Evolutionary conservation across 2,329 filamentous ascomycete genomes (phyloP), one percentile per base, ranked within the genome.

Genomic region (Lomentospora prolificans): DNA sequence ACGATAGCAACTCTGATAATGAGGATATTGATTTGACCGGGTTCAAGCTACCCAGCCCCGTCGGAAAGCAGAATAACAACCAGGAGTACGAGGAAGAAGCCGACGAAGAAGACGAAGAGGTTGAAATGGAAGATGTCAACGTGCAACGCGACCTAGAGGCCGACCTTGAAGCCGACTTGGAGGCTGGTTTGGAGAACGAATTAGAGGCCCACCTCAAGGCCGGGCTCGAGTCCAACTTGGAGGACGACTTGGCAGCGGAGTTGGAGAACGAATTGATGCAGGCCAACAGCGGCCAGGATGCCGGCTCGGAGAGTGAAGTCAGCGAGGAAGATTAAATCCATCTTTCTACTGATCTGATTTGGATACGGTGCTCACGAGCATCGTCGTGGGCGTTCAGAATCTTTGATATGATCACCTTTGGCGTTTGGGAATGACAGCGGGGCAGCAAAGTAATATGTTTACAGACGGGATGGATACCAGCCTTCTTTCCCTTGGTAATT

Each of bases 221-320:
- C 8, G 66, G 70, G 53, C 59, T 70, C 33, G 69, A 68, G 55
- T 67, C 67, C 22, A 71, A 74, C 19, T 61, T 75, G 50, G 79
- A 79, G 57, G 78, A 79, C 62, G 73, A 77, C 27, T 66, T 84
- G 41, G 79, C 79, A 55, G 78, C 76, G 22, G 79, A 82, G 61
- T 71, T 85, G 64, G 79, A 80, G 61, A 78, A 78, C 6, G 76
- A 75, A 39, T 70, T 80, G 51, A 73, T 73, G 63, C 66, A 71
- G 59, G 66, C 67, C 3, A 60, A 58, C 10, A 61, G 61, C 33
- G 70, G 74, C 61, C 71, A 77, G 58, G 72, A 76, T 25, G 77
- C 73, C 33, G 76, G 71, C 58, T 71, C 75, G 27, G 82, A 85
- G 66, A 85, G 82, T 60, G 81, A 84, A 61, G 81, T 85, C 55